Evolutionary conservation across 2,329 filamentous ascomycete species (phyloP).

Genomic region (Xylaria sp.): DNA sequence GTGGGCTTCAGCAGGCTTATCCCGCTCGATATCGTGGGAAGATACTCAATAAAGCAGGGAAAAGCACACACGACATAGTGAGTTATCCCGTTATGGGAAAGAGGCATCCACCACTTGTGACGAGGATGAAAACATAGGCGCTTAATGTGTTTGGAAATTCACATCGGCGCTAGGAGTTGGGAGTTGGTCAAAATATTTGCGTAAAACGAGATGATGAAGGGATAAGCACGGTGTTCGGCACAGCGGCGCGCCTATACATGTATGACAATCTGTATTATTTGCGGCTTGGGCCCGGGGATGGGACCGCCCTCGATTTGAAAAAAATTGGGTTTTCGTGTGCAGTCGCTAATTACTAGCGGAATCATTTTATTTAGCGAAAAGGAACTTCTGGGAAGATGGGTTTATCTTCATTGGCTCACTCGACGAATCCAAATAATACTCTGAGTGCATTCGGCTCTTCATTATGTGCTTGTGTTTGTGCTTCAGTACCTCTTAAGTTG

Average conservation of each 20-base stretch:
- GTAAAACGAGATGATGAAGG: not conserved
- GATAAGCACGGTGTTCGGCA: not conserved
- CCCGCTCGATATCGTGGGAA: conserved; percentile 58
- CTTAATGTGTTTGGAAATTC: not conserved
- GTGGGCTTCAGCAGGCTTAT: conserved; percentile 76
- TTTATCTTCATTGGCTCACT: not conserved
- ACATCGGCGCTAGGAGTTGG: conserved; percentile 4
- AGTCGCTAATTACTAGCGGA: too few species aligned
- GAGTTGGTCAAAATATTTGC: not conserved
- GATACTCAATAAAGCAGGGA: conserved; percentile 32
- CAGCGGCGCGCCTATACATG: not conserved
- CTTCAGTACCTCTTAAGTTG: not conserved
- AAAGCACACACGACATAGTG: not conserved
- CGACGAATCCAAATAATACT: not conserved
- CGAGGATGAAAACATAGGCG: not conserved
- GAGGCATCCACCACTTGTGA: not conserved
- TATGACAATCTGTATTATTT: conserved; percentile 22
- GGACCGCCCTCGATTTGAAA: not conserved
- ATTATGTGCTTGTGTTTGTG: too few species aligned
- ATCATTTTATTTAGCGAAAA: too few species aligned
- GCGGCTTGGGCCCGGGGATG: not conserved
- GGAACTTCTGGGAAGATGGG: too few species aligned
- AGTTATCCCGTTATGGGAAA: not conserved
- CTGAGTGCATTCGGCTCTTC: not conserved
- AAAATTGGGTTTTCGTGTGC: too few species aligned